Conservation (phyloP, 495 filamentous ascomycete species). For the Lophiostoma macrostomum region DNA sequence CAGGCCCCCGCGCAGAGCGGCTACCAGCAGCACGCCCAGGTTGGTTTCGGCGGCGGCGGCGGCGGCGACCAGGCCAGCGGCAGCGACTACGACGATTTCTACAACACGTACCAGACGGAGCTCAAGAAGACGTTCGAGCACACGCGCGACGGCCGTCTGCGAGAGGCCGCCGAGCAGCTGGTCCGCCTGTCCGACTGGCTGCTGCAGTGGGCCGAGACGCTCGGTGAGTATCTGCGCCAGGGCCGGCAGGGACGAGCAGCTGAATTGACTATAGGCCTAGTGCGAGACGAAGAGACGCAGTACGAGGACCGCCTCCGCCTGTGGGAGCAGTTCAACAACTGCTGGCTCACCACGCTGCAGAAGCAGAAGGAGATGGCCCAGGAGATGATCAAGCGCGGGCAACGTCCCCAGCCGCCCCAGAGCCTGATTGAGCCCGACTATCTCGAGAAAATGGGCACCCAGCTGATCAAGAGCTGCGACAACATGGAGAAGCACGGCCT, state of each 20-base stretch:
- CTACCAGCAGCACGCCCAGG: constrained; percentile 27
- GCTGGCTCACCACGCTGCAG: constrained; percentile 85
- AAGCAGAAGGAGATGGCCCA: constrained; percentile 76
- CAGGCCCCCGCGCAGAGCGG: constrained; percentile 35
- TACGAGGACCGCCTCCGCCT: constrained; percentile 71
- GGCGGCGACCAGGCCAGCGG: constrained; percentile 39
- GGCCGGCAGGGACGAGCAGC: constrained; percentile 26
- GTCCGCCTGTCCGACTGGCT: constrained; percentile 83
- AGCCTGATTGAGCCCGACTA: constrained; percentile 64
- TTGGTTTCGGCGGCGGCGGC: constrained; percentile 30
- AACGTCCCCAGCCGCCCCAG: constrained; percentile 57
- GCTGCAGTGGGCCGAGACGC: constrained; percentile 70
- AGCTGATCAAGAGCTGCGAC: constrained; percentile 80
- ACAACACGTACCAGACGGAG: constrained; percentile 67
- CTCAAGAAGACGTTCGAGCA: constrained; percentile 73
- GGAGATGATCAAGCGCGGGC: constrained; percentile 56
- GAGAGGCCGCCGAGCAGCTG: constrained; percentile 68
- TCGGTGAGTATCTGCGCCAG: constrained; percentile 63
- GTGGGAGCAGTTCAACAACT: constrained; percentile 93
- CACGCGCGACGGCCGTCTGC: constrained; percentile 68
- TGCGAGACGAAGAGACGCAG: constrained; percentile 70
- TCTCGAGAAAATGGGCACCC: constrained; percentile 75
- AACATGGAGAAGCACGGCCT: constrained; percentile 81
- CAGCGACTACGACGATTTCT: constrained; percentile 58
- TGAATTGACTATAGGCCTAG: constrained; percentile 53